These are phyloP conservation scores for Neofusicoccum kwambonambiense DNA, from an alignment of 2,329 filamentous ascomycete genomes.

Conservation along the genomic window DNA sequence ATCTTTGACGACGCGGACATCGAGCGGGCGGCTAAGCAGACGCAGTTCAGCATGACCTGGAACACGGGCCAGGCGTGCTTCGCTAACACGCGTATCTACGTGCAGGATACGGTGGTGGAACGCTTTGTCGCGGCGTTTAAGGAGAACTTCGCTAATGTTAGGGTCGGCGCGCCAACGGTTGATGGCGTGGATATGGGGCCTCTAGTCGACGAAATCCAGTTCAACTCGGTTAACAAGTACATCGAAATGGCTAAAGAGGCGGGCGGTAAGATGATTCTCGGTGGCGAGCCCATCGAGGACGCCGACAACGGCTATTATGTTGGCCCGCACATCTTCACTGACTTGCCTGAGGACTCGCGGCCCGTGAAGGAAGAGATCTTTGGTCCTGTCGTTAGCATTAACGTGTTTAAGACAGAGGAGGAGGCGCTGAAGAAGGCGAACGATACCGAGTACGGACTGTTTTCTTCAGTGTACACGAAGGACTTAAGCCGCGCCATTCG, in stretches of 20 bases:
- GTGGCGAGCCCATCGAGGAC: constrained; percentile 35
- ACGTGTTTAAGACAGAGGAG: constrained; percentile 35
- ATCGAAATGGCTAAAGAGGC: constrained; percentile 42
- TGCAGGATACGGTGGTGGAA: constrained; percentile 59
- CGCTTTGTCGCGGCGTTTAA: constrained; percentile 55
- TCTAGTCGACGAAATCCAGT: constrained; percentile 27
- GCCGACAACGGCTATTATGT: constrained; percentile 42
- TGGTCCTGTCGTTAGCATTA: constrained; percentile 38
- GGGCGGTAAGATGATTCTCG: constrained; percentile 36
- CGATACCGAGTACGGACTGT: constrained; percentile 39
- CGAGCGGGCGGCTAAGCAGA: constrained; percentile 66
- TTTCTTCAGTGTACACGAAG: constrained; percentile 39
- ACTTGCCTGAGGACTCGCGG: constrained; percentile 42
- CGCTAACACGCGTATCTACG: constrained; percentile 57
- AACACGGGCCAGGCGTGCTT: constrained; percentile 62
- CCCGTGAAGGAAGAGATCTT: constrained; percentile 39
- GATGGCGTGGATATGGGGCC: constrained; percentile 26
- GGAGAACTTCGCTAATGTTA: constrained; percentile 21
- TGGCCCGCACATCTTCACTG: constrained; percentile 48
- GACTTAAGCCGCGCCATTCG: constrained; percentile 38
- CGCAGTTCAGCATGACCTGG: constrained; percentile 59
- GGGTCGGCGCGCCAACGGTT: constrained; percentile 24
- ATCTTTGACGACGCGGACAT: constrained; percentile 60
- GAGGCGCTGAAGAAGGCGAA: constrained; percentile 38
- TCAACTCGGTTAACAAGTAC: constrained; percentile 26